Base-by-base conservation (phyloP, 1,139 yeast species). In the Pneumocystis oryctolagi region DNA sequence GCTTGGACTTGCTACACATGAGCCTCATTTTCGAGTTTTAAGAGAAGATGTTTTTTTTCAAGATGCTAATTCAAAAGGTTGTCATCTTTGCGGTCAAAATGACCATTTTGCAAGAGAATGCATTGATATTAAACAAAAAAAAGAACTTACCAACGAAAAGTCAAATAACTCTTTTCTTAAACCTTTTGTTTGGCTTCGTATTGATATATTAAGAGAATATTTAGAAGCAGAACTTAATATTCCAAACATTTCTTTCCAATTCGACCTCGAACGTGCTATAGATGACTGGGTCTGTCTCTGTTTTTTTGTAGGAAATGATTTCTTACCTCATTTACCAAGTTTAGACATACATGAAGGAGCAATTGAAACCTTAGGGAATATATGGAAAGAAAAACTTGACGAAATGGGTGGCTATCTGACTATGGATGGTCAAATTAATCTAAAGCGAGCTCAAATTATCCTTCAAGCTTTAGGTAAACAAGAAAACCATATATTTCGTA, bases 211-310 rank as follows among this genome's bases (percentile, higher is more conserved):
- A 65, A 78, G 98, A 66, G 97, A 94, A 71, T 94, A 94, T 71
- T 78, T 94, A 65, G 88, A 85, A 64, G 82, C 87, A 12, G 99
- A 94, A 73, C 78, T 94, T 63, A 64, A 66, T 35, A 82, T 87
- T 35, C 89, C 90, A 1, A 79, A 84, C 60, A 73, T 85, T 37
- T 80, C 89, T 0, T 85, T 87, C 70, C 81, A 84, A 20, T 89
- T 86, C 74, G 97, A 92, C 72, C 75, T 89, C 66, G 99, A 94
- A 75, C 80, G 98, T 65, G 97, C 97, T 2, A 85, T 94, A 66
- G 99, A 94, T 73, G 99, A 94, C 75, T 94, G 98, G 98, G 90
- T 94, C 20, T 94, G 94, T 69, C 86, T 94, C 90, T 92, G 97
- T 80, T 94, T 94, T 77, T 94, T 94, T 72, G 95, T 92, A 65